Base-by-base conservation (phyloP, 2,329 filamentous ascomycete species). In the Fusarium haematococcum region DNA sequence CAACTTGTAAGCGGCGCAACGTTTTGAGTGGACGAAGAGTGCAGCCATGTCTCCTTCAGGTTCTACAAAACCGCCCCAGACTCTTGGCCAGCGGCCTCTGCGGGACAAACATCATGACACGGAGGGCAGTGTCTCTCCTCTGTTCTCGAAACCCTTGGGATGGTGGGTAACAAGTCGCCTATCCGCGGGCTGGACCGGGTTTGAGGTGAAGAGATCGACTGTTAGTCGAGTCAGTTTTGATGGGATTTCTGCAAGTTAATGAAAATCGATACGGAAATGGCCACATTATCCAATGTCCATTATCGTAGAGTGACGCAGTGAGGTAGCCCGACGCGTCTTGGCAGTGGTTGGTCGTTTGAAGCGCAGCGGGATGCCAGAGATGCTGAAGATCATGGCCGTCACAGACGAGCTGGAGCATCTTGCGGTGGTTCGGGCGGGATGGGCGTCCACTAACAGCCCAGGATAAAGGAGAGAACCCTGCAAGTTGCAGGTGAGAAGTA, bases 311-410 rank as follows among this genome's bases (percentile, higher is more conserved):
- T 70, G 59, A 76, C 69, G 67, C 63, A 58, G 60, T 48, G 48
- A 59, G 45, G 57, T 59, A 63, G 30, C 43, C 67, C 68, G 57
- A 33, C 56, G 56, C 18, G 68, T 71, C 76, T 76, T 78, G 75
- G 75, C 76, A 69, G 58, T 64, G 64, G 54, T 73, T 59, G 48
- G 60, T 65, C 32, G 11, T 68, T 20, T 48, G 57, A 45, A 59
- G 56, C 54, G 54, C 33, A 60, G 65, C 52, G 25, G 50, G 59
- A 67, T 58, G 60, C 61, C 65, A 52, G 65, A 52, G 60, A 61
- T 74, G 64, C 67, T 67, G 68, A 73, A 77, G 75, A 78, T 78
- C 76, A 76, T 77, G 68, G 70, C 69, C 61, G 43, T 65, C 69
- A 58, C 50, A 45, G 60, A 65, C 69, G 69, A 74, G 68, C 65